Conservation (phyloP, 306 rosid genomes). For the Quercus dentata region DNA sequence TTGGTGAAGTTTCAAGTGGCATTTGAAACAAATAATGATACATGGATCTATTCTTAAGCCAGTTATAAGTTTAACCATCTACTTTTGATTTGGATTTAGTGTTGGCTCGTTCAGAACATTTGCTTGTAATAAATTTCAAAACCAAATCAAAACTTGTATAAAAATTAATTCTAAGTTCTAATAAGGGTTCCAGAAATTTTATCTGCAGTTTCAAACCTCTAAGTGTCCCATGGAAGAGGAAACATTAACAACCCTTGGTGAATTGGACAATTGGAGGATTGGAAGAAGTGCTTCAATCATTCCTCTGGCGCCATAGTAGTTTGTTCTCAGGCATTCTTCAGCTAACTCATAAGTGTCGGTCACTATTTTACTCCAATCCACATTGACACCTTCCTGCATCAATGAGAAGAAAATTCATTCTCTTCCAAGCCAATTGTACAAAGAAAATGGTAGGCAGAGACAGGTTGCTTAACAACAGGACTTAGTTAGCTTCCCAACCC, state of each 20-base stretch:
- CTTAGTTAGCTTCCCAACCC: too few relatives aligned
- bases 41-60: too few relatives aligned
- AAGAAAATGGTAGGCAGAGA: too few relatives aligned
- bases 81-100: too few relatives aligned
- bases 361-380: neutral
- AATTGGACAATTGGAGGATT: slow-evolving; percentile 5
- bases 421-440: neutral
- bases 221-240: neutral
- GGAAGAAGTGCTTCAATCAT: slow-evolving; percentile 7
- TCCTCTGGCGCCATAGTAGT: slow-evolving; percentile 1
- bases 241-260: slow-evolving; percentile 12
- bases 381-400: neutral
- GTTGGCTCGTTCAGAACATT: too few relatives aligned
- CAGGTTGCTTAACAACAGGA: too few relatives aligned
- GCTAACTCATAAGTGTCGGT: neutral
- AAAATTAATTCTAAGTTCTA: too few relatives aligned
- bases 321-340: slow-evolving; percentile 8
- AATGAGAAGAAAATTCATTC: neutral
- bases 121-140: too few relatives aligned
- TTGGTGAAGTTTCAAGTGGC: neutral
- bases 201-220: neutral
- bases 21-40: neutral
- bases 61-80: too few relatives aligned
- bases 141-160: too few relatives aligned
- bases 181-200: neutral